Evolutionary conservation across 176 grass and related monocot genomes (phyloP).

Genomic region (Carex myosuroides): DNA sequence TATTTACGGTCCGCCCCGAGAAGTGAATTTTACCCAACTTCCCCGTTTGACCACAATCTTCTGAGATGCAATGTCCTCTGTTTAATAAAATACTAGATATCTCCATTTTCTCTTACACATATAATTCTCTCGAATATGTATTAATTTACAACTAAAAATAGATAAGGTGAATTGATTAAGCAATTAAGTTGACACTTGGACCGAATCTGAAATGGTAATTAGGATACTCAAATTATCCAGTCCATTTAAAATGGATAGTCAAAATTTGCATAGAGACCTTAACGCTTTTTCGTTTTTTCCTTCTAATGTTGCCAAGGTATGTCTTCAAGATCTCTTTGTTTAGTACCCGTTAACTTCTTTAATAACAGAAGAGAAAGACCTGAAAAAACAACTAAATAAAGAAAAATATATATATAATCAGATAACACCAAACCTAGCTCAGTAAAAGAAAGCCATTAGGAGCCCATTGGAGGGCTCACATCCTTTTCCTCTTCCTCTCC

Average conservation of each 20-base stretch:
- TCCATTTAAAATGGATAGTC: not conserved
- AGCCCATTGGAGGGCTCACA: not conserved
- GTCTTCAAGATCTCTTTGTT: not conserved
- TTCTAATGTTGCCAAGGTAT: not conserved
- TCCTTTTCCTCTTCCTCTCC: not conserved
- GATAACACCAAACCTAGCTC: not conserved
- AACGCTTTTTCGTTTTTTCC: not conserved
- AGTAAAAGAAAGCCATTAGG: slow-evolving; percentile 2
- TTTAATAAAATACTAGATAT: not conserved
- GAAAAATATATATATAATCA: not conserved
- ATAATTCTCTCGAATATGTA: not conserved
- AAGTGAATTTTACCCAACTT: not conserved
- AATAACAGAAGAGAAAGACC: slow-evolving; percentile 12
- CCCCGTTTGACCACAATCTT: not conserved
- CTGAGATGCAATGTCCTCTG: not conserved
- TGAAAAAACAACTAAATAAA: slow-evolving; percentile 17
- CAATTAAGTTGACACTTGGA: not conserved
- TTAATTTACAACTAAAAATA: not conserved
- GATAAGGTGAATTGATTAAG: not conserved
- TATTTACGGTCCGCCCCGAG: not conserved
- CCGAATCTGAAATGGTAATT: not conserved
- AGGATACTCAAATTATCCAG: not conserved
- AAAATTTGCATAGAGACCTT: not conserved
- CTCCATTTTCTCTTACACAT: not conserved
- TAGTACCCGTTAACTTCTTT: slow-evolving; percentile 3